Base-by-base conservation (phyloP, 306 rosid species). In the Lotus japonicus region DNA sequence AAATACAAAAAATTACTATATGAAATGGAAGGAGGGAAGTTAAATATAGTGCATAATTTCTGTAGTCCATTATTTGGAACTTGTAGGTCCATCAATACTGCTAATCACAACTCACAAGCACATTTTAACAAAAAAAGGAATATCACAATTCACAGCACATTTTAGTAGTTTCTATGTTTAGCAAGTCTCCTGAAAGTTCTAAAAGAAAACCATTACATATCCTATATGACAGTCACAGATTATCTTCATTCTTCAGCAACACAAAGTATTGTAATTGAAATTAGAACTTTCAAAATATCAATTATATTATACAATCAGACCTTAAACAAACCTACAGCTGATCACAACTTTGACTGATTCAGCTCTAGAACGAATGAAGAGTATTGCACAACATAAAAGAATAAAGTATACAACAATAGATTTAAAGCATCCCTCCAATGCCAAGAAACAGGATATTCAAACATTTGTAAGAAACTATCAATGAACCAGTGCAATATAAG, bases 371-470 rank as follows among this genome's bases (percentile, higher is more conserved):
- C 56, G 38, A 54, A 11, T 7, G 41, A 36, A 52, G 1, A 60
- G 45, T 48, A 38, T 19, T 51, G 55, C 10, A 13, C 13, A 33
- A 50, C 73, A 68, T 15, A 13, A 58, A 58, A 1, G 3, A 60
- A 68, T 50, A 33, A 71, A 15, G 4, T 26, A 35, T 39, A 11
- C 70, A 43, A 45, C 12, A 52, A 10, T 17, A 73, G 60, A 26
- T 68, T 33, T 26, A 33, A 23, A 62, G 42, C 64, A 59, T 68
- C 66, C 63, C 9, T 58, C 31, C 21, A 70, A 50, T 57, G 59
- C 33, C 72, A 77, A 44, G 57, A 48, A 64, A 9, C 31, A 61
- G 9, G 63, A 36, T 35, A 28, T 54, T 12, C 31, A 42, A 21
- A 23, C 43, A 55, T 33, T 55, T 11, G 21, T 50, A 8, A 43